Conservation (phyloP, 73 alveolate species). For the Tetrahymena borealis region DNA sequence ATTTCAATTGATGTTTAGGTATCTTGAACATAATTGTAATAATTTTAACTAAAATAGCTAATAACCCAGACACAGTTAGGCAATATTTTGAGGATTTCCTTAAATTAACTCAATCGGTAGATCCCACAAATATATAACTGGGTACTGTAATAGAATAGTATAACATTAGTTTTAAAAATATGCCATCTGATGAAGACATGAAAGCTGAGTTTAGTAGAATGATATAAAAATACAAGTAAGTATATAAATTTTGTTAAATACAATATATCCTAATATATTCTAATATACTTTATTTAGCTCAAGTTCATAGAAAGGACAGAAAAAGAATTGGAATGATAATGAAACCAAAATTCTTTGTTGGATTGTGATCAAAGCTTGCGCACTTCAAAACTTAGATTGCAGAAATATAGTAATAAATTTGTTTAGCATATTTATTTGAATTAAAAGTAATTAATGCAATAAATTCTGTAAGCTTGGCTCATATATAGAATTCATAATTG, state of each 20-base stretch:
- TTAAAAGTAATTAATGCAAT: neutral
- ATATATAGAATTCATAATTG: no score
- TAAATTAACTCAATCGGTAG: neutral
- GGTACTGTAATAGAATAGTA: neutral
- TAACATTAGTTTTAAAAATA: neutral
- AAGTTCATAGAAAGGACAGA: neutral
- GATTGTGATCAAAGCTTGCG: constrained; percentile 19
- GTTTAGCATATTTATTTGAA: neutral
- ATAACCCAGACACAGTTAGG: neutral
- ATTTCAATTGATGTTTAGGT: no score
- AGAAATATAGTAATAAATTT: constrained; percentile 11
- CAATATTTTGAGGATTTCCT: neutral
- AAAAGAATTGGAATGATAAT: constrained; percentile 45
- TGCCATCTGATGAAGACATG: neutral
- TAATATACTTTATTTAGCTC: no score
- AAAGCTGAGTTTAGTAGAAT: neutral
- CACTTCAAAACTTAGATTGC: constrained; percentile 13
- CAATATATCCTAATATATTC: neutral
- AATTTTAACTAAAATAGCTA: neutral
- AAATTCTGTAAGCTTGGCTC: no score
- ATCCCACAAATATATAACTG: neutral
- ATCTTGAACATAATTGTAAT: no score
- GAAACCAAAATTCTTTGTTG: constrained; percentile 28
- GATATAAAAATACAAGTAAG: neutral
- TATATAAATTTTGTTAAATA: neutral